Evolutionary conservation across 2,329 filamentous ascomycete genomes (phyloP), one percentile per base, ranked within the genome.

Genomic region (Penicillium sp.): DNA sequence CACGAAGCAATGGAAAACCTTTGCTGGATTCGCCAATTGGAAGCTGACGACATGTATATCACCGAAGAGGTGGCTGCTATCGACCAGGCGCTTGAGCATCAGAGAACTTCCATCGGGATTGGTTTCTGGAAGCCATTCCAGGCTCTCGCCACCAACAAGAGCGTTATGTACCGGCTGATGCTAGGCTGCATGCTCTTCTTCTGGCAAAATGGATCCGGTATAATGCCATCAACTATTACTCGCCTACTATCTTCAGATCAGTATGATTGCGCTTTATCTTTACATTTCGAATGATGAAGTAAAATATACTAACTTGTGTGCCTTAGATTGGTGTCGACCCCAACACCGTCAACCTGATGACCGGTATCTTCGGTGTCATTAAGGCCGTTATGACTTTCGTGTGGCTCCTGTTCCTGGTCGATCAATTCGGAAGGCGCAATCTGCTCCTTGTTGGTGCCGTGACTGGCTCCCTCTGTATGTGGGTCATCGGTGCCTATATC

Each of bases 201-300:
- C 51, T 91, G 86, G 81, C 89, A 93, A 74, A 92, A 92, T 63
- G 86, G 86, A 45, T 81, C 77, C 3, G 88, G 88, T 7, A 91
- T 91, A 91, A 91, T 63, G 88, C 88, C n/a, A 86, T 89, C 75
- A 91, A 90, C 77, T 91, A 90, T 75, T 90, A 88, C 71, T 80
- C 77, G 1, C 87, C 87, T 0, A 87, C 82, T 0, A 83, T 90
- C 19, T 89, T 90, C 78, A 80, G 17, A 49, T 53, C 49, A 16
- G 60, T 62, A 51, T 45, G 57, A 40, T 22, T 42, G 3, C 12
- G 12, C 4, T 9, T 16, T 9, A n/a, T 25, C 30, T 14, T 17
- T 43, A 25, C n/a, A 30, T 17, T 45, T 45, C 9, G 4, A 22
- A 35, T n/a, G 9, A 10, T 25, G 19, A 26, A 19, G 19, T 10